phyloP scores from a whole-genome alignment of 2,329 filamentous ascomycete species.

The Pseudocercospora fijiensis region DNA sequence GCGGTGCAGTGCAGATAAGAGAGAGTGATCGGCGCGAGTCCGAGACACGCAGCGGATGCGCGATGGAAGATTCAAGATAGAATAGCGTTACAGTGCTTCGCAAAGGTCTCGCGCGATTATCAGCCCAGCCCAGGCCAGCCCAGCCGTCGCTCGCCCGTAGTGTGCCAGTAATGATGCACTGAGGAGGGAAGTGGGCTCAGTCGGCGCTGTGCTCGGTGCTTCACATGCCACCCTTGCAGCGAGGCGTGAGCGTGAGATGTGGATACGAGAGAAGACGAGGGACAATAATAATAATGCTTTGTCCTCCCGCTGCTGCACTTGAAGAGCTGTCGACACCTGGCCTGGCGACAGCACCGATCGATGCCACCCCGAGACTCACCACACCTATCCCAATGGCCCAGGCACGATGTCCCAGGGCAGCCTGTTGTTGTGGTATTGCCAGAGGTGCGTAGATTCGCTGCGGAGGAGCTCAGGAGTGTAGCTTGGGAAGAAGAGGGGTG shows the following conservation, averaged over 20 bases:
- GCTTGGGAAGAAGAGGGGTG: conserved; percentile 1
- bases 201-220: conserved; percentile 6
- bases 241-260: conserved; percentile 2
- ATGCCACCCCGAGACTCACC: neutral
- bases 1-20: conserved; percentile 2
- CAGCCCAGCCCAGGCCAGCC: no score
- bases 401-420: neutral
- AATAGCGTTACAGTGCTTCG: neutral
- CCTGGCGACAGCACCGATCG: neutral
- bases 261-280: conserved; percentile 1
- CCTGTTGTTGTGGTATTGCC: neutral
- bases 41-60: neutral
- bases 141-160: neutral
- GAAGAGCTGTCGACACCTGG: neutral
- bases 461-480: neutral
- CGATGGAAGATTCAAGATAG: conserved; percentile 3
- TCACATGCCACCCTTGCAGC: conserved; percentile 4
- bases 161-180: neutral
- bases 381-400: neutral
- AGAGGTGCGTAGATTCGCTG: neutral
- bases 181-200: neutral
- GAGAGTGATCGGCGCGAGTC: neutral
- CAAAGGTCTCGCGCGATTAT: neutral
- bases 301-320: neutral
- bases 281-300: conserved; percentile 1